Evolutionary conservation across 2,329 filamentous ascomycete species (phyloP), one percentile per base, ranked within the genome.

Genomic region (Trichophyton benhamiae): DNA sequence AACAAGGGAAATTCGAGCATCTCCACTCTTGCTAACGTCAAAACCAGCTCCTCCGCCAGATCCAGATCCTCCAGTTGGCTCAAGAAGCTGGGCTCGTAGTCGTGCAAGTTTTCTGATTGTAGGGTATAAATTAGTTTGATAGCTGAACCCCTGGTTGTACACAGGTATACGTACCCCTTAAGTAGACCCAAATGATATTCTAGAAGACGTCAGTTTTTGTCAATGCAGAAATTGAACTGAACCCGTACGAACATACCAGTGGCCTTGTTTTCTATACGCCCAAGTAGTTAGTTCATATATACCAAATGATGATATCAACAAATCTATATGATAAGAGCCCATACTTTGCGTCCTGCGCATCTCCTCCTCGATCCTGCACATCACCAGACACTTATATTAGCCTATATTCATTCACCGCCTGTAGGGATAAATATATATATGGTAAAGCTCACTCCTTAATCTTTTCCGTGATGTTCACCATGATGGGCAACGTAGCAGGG

Each of bases 391-490:
- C 11, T 60, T 61, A 60, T n/a, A 62, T 59, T 52, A 68, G 71
- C 62, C 63, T 27, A 57, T 57, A 55, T 55, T 58, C 41, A 17
- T 55, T 58, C 41, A 17, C 36, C 44, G n/a, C 2, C 17, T 60
- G 49, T 58, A 60, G 58, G 44, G n/a, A 30, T 44, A 27, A 6
- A 15, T 33, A 22, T 44, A 46, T 15, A 15, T 33, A 30, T 33
- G 33, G 20, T 7, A 27, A 38, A 7, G 74, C 86, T 71, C 77
- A 96, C 92, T 97, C 94, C 82, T 99, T 99, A 80, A 99, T 99
- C 83, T 96, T 97, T 61, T 99, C 95, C 67, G 94, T 97, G 68
- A 99, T 99, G 80, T 97, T 97, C 76, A 97, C 94, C 94, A 99
- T 99, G 55, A 33, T 44, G 36, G 55, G 55, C 55, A 58, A 9